A percentile compares a stretch with the other conserved stretches of the same genome.
These are phyloP conservation scores for Mucor plumbeus DNA, from an alignment of 371 early-diverging fungal genomes.

Conservation along the genomic window DNA sequence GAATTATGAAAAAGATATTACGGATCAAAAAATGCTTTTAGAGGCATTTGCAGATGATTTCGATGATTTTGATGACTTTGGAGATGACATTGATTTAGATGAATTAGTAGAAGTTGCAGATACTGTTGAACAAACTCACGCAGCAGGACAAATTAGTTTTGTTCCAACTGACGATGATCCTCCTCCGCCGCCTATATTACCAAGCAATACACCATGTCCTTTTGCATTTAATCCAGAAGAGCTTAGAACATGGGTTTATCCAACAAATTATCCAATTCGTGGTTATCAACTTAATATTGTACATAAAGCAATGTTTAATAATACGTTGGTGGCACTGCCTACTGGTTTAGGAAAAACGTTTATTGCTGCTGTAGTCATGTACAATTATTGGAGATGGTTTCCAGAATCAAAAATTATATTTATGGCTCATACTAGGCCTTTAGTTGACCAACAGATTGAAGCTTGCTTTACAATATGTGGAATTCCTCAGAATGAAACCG, in stretches of 20 bases:
- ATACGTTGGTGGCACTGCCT: conserved; percentile 90
- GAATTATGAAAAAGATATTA: conserved; percentile 3
- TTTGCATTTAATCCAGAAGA: conserved; percentile 63
- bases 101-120: conserved; percentile 25
- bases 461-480: conserved; percentile 81
- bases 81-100: conserved; percentile 33
- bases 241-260: conserved; percentile 80
- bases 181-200: conserved; percentile 21
- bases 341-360: conserved; percentile 96
- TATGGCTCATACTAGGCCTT: conserved; percentile 90
- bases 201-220: conserved; percentile 24
- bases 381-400: conserved; percentile 94
- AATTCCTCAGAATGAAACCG: conserved; percentile 67
- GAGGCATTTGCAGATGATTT: background rate
- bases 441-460: conserved; percentile 92
- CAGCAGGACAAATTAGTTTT: conserved; percentile 21
- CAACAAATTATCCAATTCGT: conserved; percentile 78
- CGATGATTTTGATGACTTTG: conserved; percentile 29
- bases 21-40: background rate
- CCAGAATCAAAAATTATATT: conserved; percentile 89
- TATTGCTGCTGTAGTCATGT: conserved; percentile 97
- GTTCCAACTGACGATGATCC: conserved; percentile 25
- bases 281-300: conserved; percentile 92
- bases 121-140: conserved; percentile 23
- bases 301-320: conserved; percentile 75